Conservation (phyloP, 1,139 yeast species). For the Barnettozyma hawaiiensis region DNA sequence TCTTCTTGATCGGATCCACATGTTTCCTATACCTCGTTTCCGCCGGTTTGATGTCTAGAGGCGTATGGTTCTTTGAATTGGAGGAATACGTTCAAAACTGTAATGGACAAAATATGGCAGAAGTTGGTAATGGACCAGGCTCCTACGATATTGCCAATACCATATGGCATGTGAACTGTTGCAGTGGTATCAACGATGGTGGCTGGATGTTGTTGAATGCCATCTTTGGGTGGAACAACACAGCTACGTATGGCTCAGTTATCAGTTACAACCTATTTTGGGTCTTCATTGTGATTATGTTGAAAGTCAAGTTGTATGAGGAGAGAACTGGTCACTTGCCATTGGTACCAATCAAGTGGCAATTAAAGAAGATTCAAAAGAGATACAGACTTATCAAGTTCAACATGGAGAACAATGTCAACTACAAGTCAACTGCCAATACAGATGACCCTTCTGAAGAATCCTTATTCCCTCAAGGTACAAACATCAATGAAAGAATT, state of each 20-base stretch:
- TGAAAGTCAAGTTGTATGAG: constrained; percentile 47
- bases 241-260: constrained; percentile 94
- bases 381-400: constrained; percentile 31
- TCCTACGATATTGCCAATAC: constrained; percentile 75
- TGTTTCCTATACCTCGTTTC: constrained; percentile 82
- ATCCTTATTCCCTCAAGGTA: not conserved
- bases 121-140: constrained; percentile 91
- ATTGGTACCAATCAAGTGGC: constrained; percentile 54
- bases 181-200: constrained; percentile 85
- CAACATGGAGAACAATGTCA: constrained; percentile 27
- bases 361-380: constrained; percentile 49
- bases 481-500: constrained; percentile 7
- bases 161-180: constrained; percentile 96
- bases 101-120: constrained; percentile 84
- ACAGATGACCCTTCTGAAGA: not conserved
- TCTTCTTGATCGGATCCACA: constrained; percentile 77
- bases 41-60: constrained; percentile 85
- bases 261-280: constrained; percentile 71
- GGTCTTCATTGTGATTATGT: constrained; percentile 52
- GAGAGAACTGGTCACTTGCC: constrained; percentile 64
- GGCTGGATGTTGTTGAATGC: constrained; percentile 96
- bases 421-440: constrained; percentile 12
- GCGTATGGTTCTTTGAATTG: constrained; percentile 84
- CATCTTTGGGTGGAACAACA: constrained; percentile 90
- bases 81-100: constrained; percentile 58